phyloP scores from a whole-genome alignment of 148 eudicot species.

The Amaranthus cruentus region DNA sequence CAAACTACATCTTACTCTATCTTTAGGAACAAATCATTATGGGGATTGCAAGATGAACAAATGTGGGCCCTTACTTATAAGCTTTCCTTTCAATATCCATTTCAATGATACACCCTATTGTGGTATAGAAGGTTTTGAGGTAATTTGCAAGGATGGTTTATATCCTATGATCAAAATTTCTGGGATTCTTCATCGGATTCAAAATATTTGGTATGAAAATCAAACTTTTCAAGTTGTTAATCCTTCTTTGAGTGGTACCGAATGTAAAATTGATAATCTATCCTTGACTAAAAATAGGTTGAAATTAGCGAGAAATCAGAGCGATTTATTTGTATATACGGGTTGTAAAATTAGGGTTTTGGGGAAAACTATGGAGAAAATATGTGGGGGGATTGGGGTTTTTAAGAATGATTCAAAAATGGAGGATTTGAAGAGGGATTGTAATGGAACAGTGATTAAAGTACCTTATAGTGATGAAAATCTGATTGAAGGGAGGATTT shows the following conservation, averaged over 20 bases:
- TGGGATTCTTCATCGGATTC: conserved; percentile 19
- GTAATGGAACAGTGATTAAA: conserved; percentile 24
- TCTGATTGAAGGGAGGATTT: not conserved
- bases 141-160: conserved; percentile 26
- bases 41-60: conserved; percentile 25
- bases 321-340: conserved; percentile 23
- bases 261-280: conserved; percentile 8
- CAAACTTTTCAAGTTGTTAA: conserved; percentile 30
- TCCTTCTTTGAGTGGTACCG: conserved; percentile 12
- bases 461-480: conserved; percentile 16
- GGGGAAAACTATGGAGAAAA: not conserved
- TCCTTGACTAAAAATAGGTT: conserved; percentile 14
- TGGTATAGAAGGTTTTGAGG: conserved; percentile 50
- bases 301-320: not conserved
- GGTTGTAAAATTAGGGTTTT: conserved; percentile 23
- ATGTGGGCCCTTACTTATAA: conserved; percentile 37
- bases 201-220: conserved; percentile 25
- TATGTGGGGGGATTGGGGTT: conserved; percentile 26
- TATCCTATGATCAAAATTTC: conserved; percentile 27
- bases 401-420: conserved; percentile 17
- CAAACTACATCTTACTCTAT: not conserved
- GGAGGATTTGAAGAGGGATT: conserved; percentile 9
- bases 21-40: conserved; percentile 22
- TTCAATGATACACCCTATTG: conserved; percentile 34
- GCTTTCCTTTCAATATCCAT: conserved; percentile 39